Percentiles rank a stretch among this genome's conserved stretches.
These are phyloP conservation scores for Phytopythium mirpurense DNA, from an alignment of 352 stramenopile species.

Conservation along the genomic window DNA sequence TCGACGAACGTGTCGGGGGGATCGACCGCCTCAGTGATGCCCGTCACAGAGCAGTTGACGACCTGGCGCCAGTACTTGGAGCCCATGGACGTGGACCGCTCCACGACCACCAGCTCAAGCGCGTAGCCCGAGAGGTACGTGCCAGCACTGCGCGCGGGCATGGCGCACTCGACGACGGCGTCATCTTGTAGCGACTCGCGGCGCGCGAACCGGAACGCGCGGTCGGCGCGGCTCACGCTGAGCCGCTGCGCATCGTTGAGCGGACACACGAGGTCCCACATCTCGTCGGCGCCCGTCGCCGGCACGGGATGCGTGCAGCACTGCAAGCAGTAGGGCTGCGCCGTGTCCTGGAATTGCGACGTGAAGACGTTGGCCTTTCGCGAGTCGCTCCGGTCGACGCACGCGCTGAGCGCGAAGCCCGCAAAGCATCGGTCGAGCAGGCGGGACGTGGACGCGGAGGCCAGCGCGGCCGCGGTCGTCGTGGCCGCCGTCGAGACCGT, in stretches of 20 bases:
- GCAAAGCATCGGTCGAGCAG: constrained; percentile 57
- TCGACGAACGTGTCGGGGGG: constrained; percentile 45
- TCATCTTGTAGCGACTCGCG: constrained; percentile 48
- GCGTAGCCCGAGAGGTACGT: constrained; percentile 56
- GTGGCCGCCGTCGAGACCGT: constrained; percentile 7
- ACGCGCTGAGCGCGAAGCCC: constrained; percentile 57
- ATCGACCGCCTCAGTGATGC: constrained; percentile 37
- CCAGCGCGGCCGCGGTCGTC: neutral
- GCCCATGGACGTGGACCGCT: constrained; percentile 38
- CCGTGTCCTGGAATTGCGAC: constrained; percentile 50
- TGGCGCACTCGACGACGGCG: constrained; percentile 43
- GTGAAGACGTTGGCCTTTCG: constrained; percentile 53
- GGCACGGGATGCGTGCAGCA: constrained; percentile 74
- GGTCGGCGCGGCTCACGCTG: constrained; percentile 54
- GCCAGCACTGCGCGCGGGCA: constrained; percentile 41
- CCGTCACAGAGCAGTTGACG: constrained; percentile 48
- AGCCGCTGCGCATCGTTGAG: constrained; percentile 60
- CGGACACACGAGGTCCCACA: constrained; percentile 71
- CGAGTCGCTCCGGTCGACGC: constrained; percentile 42
- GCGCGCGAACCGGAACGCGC: constrained; percentile 54
- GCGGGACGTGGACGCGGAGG: constrained; percentile 16
- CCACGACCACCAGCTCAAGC: constrained; percentile 50
- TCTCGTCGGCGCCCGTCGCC: constrained; percentile 47
- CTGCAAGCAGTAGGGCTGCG: constrained; percentile 57
- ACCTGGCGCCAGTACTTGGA: constrained; percentile 62